phyloP scores from a whole-genome alignment of 1,139 yeast species.

The Meyerozyma carpophila region DNA sequence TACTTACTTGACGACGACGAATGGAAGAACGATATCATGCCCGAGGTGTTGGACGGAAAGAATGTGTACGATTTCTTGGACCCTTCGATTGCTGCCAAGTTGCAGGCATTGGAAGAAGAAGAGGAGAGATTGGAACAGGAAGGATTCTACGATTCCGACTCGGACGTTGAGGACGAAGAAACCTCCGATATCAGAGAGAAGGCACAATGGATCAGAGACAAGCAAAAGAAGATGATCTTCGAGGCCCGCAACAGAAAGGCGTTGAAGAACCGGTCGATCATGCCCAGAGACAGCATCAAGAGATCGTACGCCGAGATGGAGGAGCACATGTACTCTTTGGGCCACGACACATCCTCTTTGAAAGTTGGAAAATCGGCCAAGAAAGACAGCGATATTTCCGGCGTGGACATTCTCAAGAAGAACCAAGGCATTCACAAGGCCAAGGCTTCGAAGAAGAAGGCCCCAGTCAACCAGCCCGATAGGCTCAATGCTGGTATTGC shows the following conservation, averaged over 20 bases:
- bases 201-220: slow-evolving; percentile 93
- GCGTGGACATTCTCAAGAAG: slow-evolving; percentile 68
- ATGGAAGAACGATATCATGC: slow-evolving; percentile 97
- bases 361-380: slow-evolving; percentile 38
- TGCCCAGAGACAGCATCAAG: slow-evolving; percentile 87
- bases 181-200: slow-evolving; percentile 72
- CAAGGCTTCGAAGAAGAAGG: slow-evolving; percentile 43
- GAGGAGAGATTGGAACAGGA: slow-evolving; percentile 90
- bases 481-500: slow-evolving; percentile 82
- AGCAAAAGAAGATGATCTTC: slow-evolving; percentile 87
- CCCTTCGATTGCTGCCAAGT: slow-evolving; percentile 88
- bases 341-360: slow-evolving; percentile 75
- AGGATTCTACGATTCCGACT: slow-evolving; percentile 93
- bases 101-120: slow-evolving; percentile 93
- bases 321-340: slow-evolving; percentile 80
- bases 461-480: slow-evolving; percentile 61
- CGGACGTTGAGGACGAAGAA: slow-evolving; percentile 53
- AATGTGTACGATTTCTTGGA: slow-evolving; percentile 97
- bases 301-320: slow-evolving; percentile 80
- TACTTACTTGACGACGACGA: slow-evolving; percentile 91
- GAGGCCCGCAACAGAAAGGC: slow-evolving; percentile 87
- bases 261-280: slow-evolving; percentile 78
- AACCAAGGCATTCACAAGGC: slow-evolving; percentile 42
- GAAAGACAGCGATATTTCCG: slow-evolving; percentile 44
- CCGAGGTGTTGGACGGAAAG: slow-evolving; percentile 92